Evolutionary conservation across 345 rosid species (phyloP), one percentile per base, ranked within the genome.

Genomic region (Melaleuca alternifolia): DNA sequence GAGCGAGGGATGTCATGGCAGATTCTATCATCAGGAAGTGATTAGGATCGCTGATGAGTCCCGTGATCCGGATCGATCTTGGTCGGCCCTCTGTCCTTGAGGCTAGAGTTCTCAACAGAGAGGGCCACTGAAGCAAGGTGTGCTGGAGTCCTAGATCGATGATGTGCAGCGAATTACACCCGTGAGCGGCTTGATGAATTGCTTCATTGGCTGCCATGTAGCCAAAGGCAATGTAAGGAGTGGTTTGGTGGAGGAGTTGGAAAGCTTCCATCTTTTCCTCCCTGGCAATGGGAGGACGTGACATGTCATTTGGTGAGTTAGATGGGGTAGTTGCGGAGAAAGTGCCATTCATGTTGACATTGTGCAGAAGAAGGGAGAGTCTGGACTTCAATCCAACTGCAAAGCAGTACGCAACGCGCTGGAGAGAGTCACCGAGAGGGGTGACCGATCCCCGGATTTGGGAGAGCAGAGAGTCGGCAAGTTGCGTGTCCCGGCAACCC

Each of bases 201-300:
- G 94, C 96, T 81, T 92, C 95, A 87, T 92, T 93, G 79, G 94
- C 93, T 37, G 94, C 93, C 93, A 93, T 85, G 93, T 89, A 92
- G 83, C 95, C 95, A 65, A 93, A 90, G 51, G 95, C 91, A 62
- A 92, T 59, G 85, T 89, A 94, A n/a, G 96, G 96, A 86, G 94
- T 93, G 62, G 91, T 85, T 85, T 92, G 95, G 86, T 90, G 85
- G 61, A 93, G 92, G 41, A 93, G 93, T 18, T 91, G 96, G 87
- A 93, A 92, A 71, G 95, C 95, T 82, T 94, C 95, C 88, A 88
- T 84, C 85, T 91, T 93, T 87, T 94, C 92, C 87, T 89, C 91
- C 87, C 89, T 85, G 23, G 91, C 30, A 30, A 91, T 57, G 84
- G 82, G 50, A 1, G 91, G 82, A 52, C 84, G 87, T 83, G 91